Base-by-base conservation (phyloP, 2,329 filamentous ascomycete genomes). In the Aureobasidium zeae region DNA sequence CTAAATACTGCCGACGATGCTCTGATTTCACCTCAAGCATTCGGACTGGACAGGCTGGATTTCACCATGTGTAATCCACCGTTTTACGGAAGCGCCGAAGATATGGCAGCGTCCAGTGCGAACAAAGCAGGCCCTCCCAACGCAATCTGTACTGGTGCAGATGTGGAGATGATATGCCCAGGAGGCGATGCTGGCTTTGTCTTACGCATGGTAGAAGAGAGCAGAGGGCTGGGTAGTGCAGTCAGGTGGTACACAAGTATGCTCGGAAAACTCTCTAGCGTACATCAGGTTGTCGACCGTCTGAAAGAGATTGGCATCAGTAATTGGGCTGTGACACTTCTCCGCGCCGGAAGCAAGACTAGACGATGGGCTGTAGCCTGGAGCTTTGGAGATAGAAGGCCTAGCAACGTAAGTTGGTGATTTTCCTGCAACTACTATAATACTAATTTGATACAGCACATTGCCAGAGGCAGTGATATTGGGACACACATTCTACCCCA, bases 61-160 rank as follows among this genome's bases (percentile, higher is more conserved):
- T 95, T 96, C 59, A 79, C 77, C 47, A 93, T 96, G 79, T 89
- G 83, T 51, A 98, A 98, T 53, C 91, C 91, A 0, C 91, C 91
- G 0, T 98, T 98, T 65, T 96, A 95, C 66, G 63, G 70, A n/a
- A 87, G 84, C 0, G 65, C 73, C 3, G 63, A 71, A 4, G 86
- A 93, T 38, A 75, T 95, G 62, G 52, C 72, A 3, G 64, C 68
- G 3, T 81, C 81, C 1, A 58, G 64, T 20, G 81, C 84, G 0
- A 61, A 71, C 26, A 94, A 95, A 60, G 63, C 71, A 3, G 70
- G 72, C 0, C 78, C 78, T 0, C 83, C 88, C 0, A 76, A 76
- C 45, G 82, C 83, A 0, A 79, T 82, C 36, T 80, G 76, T 54
- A 94, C 88, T 0, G 91, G 89, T 5, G 75, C 83, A 0, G 71